phyloP scores from a whole-genome alignment of 208 protist species.

The Phytomonas sp. region DNA sequence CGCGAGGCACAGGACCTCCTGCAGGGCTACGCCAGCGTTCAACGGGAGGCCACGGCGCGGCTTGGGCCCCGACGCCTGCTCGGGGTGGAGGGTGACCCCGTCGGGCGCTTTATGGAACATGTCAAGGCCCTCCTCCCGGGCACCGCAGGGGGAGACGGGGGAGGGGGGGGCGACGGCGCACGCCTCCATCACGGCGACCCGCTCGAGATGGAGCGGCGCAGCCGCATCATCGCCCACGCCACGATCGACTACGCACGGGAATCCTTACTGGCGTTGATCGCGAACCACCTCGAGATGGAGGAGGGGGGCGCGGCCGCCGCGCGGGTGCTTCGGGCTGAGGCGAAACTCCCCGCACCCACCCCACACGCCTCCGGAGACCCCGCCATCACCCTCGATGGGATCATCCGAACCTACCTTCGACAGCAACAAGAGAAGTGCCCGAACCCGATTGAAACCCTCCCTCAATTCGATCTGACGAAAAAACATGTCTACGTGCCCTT shows the following conservation, averaged over 20 bases:
- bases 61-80: constrained; percentile 51
- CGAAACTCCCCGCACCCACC: constrained; percentile 17
- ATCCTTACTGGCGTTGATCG: constrained; percentile 69
- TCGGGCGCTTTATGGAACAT: constrained; percentile 79
- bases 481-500: constrained; percentile 67
- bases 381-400: constrained; percentile 27
- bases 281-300: constrained; percentile 41
- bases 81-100: constrained; percentile 50
- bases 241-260: constrained; percentile 69
- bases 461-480: constrained; percentile 77
- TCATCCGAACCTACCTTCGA: constrained; percentile 69
- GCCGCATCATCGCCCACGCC: constrained; percentile 61
- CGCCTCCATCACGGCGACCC: constrained; percentile 28
- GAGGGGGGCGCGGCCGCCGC: constrained; percentile 52
- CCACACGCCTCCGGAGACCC: constrained; percentile 9
- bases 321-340: constrained; percentile 35
- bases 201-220: constrained; percentile 61
- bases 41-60: constrained; percentile 71
- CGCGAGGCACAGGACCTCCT: constrained; percentile 58
- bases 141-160: constrained; percentile 1
- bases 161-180: constrained; percentile 11
- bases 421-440: constrained; percentile 76
- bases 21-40: constrained; percentile 56
- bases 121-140: constrained; percentile 52
- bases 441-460: constrained; percentile 84